Evolutionary conservation across 139 green algal genomes (phyloP).

Genomic region (Coelastrella sp.): DNA sequence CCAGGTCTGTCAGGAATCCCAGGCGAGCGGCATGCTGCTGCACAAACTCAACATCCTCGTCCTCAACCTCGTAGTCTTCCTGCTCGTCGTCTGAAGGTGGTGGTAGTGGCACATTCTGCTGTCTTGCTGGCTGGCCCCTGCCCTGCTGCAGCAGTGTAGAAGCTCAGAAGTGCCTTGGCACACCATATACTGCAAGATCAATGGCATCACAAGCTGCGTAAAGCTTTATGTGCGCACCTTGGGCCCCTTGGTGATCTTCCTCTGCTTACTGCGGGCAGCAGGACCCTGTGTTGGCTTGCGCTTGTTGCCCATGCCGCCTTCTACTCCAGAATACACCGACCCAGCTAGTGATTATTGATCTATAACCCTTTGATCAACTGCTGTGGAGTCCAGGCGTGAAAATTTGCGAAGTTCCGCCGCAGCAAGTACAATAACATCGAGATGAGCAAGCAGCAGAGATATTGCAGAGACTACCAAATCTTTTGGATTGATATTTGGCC

Average conservation of each 20-base stretch:
- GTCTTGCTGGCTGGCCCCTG: slow-evolving; percentile 11
- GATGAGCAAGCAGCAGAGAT: too few relatives aligned
- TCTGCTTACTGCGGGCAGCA: slow-evolving; percentile 7
- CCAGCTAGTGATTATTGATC: too few relatives aligned
- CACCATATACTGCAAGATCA: too few relatives aligned
- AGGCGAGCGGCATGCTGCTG: slow-evolving; percentile 52
- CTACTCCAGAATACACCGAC: too few relatives aligned
- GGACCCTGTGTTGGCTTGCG: background rate
- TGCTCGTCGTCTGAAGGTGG: slow-evolving; percentile 25
- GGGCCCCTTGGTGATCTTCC: slow-evolving; percentile 11
- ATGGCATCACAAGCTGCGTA: too few relatives aligned
- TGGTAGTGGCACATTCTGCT: slow-evolving; percentile 45
- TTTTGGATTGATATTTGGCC: too few relatives aligned
- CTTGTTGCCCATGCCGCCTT: slow-evolving; percentile 48
- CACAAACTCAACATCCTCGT: slow-evolving; percentile 77
- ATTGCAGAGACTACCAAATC: too few relatives aligned
- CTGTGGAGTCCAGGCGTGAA: too few relatives aligned
- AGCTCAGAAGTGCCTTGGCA: too few relatives aligned
- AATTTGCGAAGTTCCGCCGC: too few relatives aligned
- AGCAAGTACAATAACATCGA: too few relatives aligned
- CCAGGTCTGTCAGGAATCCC: slow-evolving; percentile 62
- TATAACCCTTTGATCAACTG: too few relatives aligned
- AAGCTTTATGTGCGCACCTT: background rate
- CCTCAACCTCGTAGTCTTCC: slow-evolving; percentile 52
- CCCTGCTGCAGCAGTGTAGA: slow-evolving; percentile 4